Percentiles rank a stretch among this genome's conserved stretches.
phyloP scores from a whole-genome alignment of 192 early-diverging fungal species.

The Mortierella hygrophila region DNA sequence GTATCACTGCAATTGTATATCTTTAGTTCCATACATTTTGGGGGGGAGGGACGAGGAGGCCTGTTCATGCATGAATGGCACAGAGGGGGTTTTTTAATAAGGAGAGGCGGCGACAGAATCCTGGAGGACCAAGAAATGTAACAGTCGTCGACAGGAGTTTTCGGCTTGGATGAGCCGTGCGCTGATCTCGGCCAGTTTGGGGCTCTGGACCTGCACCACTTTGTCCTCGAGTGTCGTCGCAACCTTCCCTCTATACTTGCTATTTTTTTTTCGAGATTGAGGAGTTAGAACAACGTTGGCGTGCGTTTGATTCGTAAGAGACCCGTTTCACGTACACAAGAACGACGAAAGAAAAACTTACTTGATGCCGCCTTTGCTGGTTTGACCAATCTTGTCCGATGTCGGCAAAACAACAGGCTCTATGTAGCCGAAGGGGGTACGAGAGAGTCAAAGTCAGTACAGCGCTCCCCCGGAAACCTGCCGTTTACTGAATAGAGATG shows the following conservation, averaged over 20 bases:
- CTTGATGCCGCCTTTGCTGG: conserved; percentile 54
- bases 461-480: no score
- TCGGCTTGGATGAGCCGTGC: conserved; percentile 27
- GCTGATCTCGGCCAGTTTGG: conserved; percentile 43
- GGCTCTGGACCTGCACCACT: conserved; percentile 45
- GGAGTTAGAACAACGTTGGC: no score
- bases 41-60: no score
- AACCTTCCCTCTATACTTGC: conserved; percentile 53
- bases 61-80: no score
- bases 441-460: not conserved
- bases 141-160: conserved; percentile 33
- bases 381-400: conserved; percentile 48
- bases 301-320: not conserved
- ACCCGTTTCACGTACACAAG: not conserved
- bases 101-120: conserved; percentile 23
- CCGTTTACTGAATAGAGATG: not conserved
- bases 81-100: not conserved
- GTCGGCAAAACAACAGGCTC: conserved; percentile 36
- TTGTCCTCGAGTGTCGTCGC: conserved; percentile 54
- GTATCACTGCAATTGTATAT: no score
- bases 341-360: not conserved
- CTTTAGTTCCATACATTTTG: no score
- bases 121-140: conserved; percentile 44
- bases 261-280: not conserved
- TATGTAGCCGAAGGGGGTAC: conserved; percentile 5